Base-by-base conservation (phyloP, 1,284 basidiomycete genomes). In the Schizophyllum commune region DNA sequence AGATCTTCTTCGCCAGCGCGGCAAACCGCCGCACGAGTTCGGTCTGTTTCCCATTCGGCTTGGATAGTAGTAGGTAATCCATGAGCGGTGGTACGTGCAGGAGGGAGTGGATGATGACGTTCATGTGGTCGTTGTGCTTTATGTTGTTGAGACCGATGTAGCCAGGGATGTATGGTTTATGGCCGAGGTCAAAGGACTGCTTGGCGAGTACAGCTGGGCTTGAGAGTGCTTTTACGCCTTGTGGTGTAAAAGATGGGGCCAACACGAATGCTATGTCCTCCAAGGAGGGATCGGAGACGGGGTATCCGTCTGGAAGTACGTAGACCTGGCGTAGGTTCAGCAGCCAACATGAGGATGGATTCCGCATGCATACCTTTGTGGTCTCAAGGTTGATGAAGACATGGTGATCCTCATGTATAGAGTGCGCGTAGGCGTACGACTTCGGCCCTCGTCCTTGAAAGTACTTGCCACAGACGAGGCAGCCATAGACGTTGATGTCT, bases 81-180 rank as follows among this genome's bases (percentile, higher is more conserved):
- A 97, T 88, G 58, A 99, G 75, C 1, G 95, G 94, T 33, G 89
- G 79, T 57, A 99, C 87, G 74, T 99, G 97, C 19, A 96, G 83
- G 20, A 99, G 83, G 5, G 93, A 86, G 67, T 99, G 96, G 57
- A 99, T 89, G 66, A 99, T 88, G 65, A 97, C 96, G 73, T 99
- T 99, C 83, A 98, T 89, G 71, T 98, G 95, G 72, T 98, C 96
- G 73, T 98, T 98, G 66, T 85, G 81, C 73, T 96, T 96, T 77
- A 99, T 96, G 72, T 99, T 95, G 79, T 99, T 99, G 56, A 99
- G 79, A 54, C 97, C 97, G 67, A 99, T 86, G 74, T 94, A 98
- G 2, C 97, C 97, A 51, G 96, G 92, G 56, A 91, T 77, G 74
- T 99, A 99, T 22, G 91, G 80, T 64, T 87, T 87, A 34, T 85